Evolutionary conservation across 306 rosid species (phyloP), one percentile per base, ranked within the genome.

Genomic region (Potentilla sterilis): DNA sequence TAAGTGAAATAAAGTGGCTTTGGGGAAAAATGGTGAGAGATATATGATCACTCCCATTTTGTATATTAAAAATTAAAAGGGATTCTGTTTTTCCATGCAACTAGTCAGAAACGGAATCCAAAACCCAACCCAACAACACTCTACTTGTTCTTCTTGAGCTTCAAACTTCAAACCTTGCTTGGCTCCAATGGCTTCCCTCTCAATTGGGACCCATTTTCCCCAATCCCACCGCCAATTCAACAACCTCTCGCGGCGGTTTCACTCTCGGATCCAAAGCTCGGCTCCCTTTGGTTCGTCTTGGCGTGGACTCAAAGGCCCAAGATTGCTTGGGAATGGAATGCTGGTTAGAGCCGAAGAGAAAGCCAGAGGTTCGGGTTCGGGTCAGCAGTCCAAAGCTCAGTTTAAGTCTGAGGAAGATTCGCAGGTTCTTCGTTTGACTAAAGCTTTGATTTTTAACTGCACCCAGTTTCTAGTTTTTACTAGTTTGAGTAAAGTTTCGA

Each of bases 281-380:
- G 62, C 76, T 48, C 78, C 73, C 48, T 84, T 77, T 74, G 86
- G 80, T 21, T 82, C 84, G 18, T 79, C 91, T 73, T 70, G 70
- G 54, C 75, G 73, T 78, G 77, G 81, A 81, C 38, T 51, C 63
- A 72, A 82, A 74, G 78, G 75, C 77, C 47, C 86, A 51, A 85
- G 85, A 49, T 84, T 82, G 73, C 92, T 78, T 18, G 81, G 90
- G 34, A 73, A 77, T 83, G 75, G 62, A 73, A 79, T 90, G 40
- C 79, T 90, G 83, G 90, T 84, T 52, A 87, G 96, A 68, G 97
- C 95, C 41, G 92, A 89, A 81, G 95, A 90, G 34, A 86, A 89
- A 87, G 88, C 89, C 22, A 83, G 76, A 15, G 35, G 40, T 7
- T 69, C 85, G 18, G 71, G 89, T 81, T 79, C 90, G 22, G 46